Conservation (phyloP, 148 eudicot species). For the Cornus controversa region DNA sequence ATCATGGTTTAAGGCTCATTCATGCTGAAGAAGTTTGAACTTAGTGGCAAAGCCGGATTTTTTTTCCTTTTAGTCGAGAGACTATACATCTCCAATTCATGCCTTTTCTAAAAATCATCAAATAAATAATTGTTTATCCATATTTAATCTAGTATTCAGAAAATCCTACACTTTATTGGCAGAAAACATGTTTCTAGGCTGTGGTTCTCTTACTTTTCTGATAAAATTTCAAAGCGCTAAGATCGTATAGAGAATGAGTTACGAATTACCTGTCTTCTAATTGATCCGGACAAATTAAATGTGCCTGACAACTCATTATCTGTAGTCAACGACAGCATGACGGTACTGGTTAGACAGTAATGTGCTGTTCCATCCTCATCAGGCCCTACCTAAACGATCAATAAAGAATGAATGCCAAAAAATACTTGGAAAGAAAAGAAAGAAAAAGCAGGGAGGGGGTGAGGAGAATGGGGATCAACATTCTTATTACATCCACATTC, state of each 20-base stretch:
- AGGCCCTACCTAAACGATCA: constrained; percentile 62
- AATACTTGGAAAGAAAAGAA: neutral
- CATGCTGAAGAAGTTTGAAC: no score
- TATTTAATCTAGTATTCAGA: neutral
- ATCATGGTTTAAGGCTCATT: no score
- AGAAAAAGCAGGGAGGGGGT: neutral
- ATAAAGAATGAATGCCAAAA: neutral
- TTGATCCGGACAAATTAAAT: constrained; percentile 93
- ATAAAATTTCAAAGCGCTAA: neutral
- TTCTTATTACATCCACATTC: neutral
- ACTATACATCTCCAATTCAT: no score
- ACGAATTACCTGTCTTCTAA: constrained; percentile 95
- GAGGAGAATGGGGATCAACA: neutral
- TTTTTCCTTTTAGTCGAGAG: no score
- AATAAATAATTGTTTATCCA: neutral
- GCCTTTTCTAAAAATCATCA: neutral
- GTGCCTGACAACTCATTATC: constrained; percentile 72
- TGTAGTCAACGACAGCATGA: constrained; percentile 93
- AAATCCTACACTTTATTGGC: neutral
- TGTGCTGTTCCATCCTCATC: constrained; percentile 75
- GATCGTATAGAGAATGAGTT: neutral
- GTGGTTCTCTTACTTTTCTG: neutral
- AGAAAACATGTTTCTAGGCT: neutral
- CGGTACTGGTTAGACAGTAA: constrained; percentile 92
- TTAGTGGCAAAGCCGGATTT: no score